These are phyloP conservation scores for Amanita subjunquillea DNA, from an alignment of 768 basidiomycete genomes.

Conservation along the genomic window DNA sequence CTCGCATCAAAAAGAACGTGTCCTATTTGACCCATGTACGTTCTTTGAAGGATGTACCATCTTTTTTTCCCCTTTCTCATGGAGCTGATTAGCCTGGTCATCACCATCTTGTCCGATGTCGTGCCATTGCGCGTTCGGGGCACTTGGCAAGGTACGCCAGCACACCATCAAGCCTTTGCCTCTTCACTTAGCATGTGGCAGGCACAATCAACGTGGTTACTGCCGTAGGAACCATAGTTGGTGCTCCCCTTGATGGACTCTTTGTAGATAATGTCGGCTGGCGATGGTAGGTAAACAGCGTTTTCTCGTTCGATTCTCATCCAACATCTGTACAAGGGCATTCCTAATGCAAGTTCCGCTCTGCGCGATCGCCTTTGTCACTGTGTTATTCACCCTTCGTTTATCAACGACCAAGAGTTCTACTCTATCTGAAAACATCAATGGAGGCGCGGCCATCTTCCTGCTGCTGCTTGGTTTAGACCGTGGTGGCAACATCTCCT, in stretches of 20 bases:
- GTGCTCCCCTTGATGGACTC: slow-evolving; percentile 56
- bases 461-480: slow-evolving; percentile 50
- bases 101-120: slow-evolving; percentile 57
- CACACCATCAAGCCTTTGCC: not conserved
- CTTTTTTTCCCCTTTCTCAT: not conserved
- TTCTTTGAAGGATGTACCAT: slow-evolving; percentile 6
- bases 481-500: slow-evolving; percentile 38
- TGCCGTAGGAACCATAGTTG: slow-evolving; percentile 43
- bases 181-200: slow-evolving; percentile 9
- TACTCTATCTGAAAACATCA: slow-evolving; percentile 40
- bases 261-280: slow-evolving; percentile 57
- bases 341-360: slow-evolving; percentile 55
- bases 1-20: no score
- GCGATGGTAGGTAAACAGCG: slow-evolving; percentile 37
- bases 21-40: slow-evolving; percentile 41
- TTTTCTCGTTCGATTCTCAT: not conserved
- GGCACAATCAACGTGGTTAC: slow-evolving; percentile 53
- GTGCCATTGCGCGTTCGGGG: slow-evolving; percentile 53
- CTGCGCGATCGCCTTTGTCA: slow-evolving; percentile 37
- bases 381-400: slow-evolving; percentile 41
- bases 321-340: slow-evolving; percentile 22
- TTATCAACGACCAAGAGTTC: slow-evolving; percentile 32
- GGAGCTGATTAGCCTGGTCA: slow-evolving; percentile 33
- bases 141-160: slow-evolving; percentile 51
- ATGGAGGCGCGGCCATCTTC: slow-evolving; percentile 48